Evolutionary conservation across 257 asterid species (phyloP), one percentile per base, ranked within the genome.

Genomic region (Galeopsis tetrahit): DNA sequence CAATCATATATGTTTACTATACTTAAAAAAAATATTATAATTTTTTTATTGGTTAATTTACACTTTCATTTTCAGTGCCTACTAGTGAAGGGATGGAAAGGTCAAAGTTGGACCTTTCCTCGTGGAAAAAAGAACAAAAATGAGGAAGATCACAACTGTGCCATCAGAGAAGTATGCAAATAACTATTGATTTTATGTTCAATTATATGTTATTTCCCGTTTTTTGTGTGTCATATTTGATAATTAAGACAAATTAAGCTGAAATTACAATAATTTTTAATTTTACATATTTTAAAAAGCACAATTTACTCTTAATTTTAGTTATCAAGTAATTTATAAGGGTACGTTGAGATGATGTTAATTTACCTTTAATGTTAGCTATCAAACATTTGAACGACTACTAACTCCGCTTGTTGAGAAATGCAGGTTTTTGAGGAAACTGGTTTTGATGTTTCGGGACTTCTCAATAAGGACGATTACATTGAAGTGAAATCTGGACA

Each of bases 121-220:
- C 96, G 96, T 78, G 97, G 97, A n/a, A 90, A 90, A 69, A 88
- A 90, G 84, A 88, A 78, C 70, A 90, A 90, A 80, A 96, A 90
- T 34, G 97, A 90, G 79, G 97, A 90, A 75, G 97, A 90, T 75
- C 90, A 88, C 71, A 77, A 81, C 9, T 90, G 97, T 84, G 97
- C 97, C 63, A 71, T 90, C 56, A 85, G 96, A 90, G 97, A 90
- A 77, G 97, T 90, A 86, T 39, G 76, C 52, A 17, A 15, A 21
- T 62, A 6, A 11, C 73, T 51, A 17, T 40, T 52, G 17, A 49
- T 34, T 34, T 2, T 28, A 21, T 42, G 17, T 35, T 67, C 2
- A 11, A 33, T 67, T 33, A 33, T 67, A 48, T 49, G 53, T 49
- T 15, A 8, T 38, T 31, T 39, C 4, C 36, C 38, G 42, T 34